Base-by-base conservation (phyloP, 208 protist species). In the Trypanosoma boissoni region DNA sequence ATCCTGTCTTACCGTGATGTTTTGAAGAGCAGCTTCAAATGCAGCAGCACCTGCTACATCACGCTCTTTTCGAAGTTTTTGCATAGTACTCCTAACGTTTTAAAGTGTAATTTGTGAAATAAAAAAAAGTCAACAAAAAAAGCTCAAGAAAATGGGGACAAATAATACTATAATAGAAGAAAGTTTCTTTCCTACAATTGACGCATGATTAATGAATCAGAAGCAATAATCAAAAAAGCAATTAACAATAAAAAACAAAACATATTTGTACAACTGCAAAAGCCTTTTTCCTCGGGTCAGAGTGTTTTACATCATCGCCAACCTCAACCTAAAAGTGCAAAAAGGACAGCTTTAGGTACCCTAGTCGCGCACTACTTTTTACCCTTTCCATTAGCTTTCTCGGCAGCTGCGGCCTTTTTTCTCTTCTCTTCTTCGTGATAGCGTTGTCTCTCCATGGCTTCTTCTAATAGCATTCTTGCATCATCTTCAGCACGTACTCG, bases 1-100 rank as follows among this genome's bases (percentile, higher is more conserved):
- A 64, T 92, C 84, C 68, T 94, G 88, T 2, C 88, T 74, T 6
- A 94, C 53, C 16, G 84, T 56, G 23, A 84, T 80, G 55, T 92
- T 80, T 58, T 94, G 83, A 23, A 94, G 68, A 14, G 84, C 73
- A n/a, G 91, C 45, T 69, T 94, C 84, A 63, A 91, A 94, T 18
- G 88, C 88, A 12, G 78, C 80, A 60, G 86, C 74, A 12, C 83
- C 87, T 1, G 87, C 83, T 18, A 78, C 50, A 52, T 94, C 83
- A 46, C 87, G 80, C 56, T 88, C 85, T 65, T 92, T 92, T 7
- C 28, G n/a, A n/a, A n/a, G n/a, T n/a, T n/a, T 57, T 44, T 10
- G 26, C 24, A 58, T 39, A 21, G 14, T 23, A 10, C 3, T 20
- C 26, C 23, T 23, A 26, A 45, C 37, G 23, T 21, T 21, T 45